These are phyloP conservation scores for Suzukiozyma palmioleophila DNA, from an alignment of 1,139 yeast species.

Conservation along the genomic window DNA sequence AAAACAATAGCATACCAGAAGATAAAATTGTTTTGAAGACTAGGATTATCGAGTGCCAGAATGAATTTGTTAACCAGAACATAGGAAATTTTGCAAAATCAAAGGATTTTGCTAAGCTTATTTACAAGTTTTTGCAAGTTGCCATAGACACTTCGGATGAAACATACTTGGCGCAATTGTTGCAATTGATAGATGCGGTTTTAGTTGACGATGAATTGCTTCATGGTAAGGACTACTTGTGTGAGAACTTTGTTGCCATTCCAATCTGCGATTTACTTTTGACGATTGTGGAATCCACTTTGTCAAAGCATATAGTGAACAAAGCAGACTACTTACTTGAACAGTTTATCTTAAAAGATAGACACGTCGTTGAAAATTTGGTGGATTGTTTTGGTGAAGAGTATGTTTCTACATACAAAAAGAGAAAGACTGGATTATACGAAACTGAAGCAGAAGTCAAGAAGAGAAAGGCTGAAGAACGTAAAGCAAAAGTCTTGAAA, in stretches of 20 bases:
- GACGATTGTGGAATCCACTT: slow-evolving; percentile 44
- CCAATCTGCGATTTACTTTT: slow-evolving; percentile 56
- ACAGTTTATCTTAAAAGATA: slow-evolving; percentile 43
- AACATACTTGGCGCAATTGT: slow-evolving; percentile 51
- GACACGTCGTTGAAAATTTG: slow-evolving; percentile 46
- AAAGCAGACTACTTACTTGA: slow-evolving; percentile 59
- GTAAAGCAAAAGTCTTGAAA: slow-evolving; percentile 36
- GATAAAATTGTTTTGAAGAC: slow-evolving; percentile 43
- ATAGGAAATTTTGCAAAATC: slow-evolving; percentile 54
- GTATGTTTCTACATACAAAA: slow-evolving; percentile 40
- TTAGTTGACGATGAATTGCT: slow-evolving; percentile 49
- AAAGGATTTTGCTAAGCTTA: slow-evolving; percentile 47
- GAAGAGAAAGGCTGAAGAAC: slow-evolving; percentile 34
- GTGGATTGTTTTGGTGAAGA: slow-evolving; percentile 55
- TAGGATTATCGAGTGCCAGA: slow-evolving; percentile 26
- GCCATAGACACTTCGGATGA: slow-evolving; percentile 50
- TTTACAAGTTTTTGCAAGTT: slow-evolving; percentile 52
- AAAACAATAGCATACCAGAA: slow-evolving; percentile 21
- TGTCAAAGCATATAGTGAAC: slow-evolving; percentile 43
- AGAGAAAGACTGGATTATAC: slow-evolving; percentile 19
- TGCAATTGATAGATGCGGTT: slow-evolving; percentile 66
- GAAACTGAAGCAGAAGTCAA: slow-evolving; percentile 43
- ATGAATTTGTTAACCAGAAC: slow-evolving; percentile 31
- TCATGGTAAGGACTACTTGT: slow-evolving; percentile 34
- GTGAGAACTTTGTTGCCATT: slow-evolving; percentile 44